Evolutionary conservation across 2,329 filamentous ascomycete genomes (phyloP).

Genomic region (Teratosphaeria gauchensis): DNA sequence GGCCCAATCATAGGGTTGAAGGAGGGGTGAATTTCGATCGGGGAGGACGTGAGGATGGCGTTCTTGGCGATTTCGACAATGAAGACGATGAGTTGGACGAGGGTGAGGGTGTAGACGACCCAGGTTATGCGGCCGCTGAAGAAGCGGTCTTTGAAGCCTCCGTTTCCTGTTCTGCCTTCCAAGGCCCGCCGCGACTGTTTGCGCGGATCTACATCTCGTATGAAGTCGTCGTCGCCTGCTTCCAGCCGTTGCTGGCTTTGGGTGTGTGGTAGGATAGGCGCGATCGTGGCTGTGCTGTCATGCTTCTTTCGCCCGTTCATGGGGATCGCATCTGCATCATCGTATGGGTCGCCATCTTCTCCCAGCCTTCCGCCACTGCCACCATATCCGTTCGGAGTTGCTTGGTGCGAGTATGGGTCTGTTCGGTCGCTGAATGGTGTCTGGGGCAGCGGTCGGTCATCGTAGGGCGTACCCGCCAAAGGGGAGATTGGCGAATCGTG

Average conservation of each 20-base stretch:
- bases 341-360: conserved; percentile 37
- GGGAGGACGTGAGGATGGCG: conserved; percentile 64
- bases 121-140: conserved; percentile 57
- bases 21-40: conserved; percentile 67
- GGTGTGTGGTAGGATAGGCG: conserved; percentile 30
- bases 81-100: conserved; percentile 74
- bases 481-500: conserved; percentile 31
- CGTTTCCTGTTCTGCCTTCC: conserved; percentile 5
- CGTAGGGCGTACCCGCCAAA: conserved; percentile 6
- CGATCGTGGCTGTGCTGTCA: conserved; percentile 26
- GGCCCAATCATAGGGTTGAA: conserved; percentile 99
- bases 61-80: conserved; percentile 80
- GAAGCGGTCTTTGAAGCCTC: conserved; percentile 34
- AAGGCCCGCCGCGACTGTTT: conserved; percentile 3
- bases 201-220: conserved; percentile 24
- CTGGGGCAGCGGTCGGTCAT: neutral
- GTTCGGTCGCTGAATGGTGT: conserved; percentile 26
- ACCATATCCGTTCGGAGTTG: conserved; percentile 40
- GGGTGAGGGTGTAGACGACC: conserved; percentile 71
- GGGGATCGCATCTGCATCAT: conserved; percentile 41
- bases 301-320: conserved; percentile 31
- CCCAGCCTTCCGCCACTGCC: conserved; percentile 49
- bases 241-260: conserved; percentile 17
- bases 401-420: conserved; percentile 13
- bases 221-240: conserved; percentile 24